Evolutionary conservation across 176 grass and related monocot species (phyloP).

Genomic region (Urochloa ruziziensis): DNA sequence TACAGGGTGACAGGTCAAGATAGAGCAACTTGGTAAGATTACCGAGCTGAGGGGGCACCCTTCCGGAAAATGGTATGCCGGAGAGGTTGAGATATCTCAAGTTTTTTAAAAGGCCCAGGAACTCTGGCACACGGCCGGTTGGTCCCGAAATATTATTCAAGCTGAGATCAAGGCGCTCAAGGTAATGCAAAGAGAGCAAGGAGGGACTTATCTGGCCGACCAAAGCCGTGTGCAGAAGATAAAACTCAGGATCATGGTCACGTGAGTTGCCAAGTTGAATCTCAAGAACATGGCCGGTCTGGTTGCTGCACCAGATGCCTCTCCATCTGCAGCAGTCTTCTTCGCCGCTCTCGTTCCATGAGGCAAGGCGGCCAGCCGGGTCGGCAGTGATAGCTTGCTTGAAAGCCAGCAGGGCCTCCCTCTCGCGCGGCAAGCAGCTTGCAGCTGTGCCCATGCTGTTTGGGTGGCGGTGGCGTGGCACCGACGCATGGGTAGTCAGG

Average conservation of each 20-base stretch:
- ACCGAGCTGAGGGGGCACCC: not conserved
- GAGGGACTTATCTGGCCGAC: constrained; percentile 18
- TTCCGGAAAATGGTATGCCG: not conserved
- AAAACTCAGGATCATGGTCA: too few relatives aligned
- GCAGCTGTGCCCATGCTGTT: too few relatives aligned
- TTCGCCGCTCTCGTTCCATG: not conserved
- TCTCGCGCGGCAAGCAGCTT: not conserved
- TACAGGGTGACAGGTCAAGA: not conserved
- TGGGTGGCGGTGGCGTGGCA: too few relatives aligned
- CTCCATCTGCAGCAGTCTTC: constrained; percentile 36
- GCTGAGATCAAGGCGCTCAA: constrained; percentile 26
- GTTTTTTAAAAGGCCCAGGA: constrained; percentile 8
- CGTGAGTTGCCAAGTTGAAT: not conserved
- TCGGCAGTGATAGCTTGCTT: constrained; percentile 25
- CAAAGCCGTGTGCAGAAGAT: not conserved
- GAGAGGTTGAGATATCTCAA: constrained; percentile 34
- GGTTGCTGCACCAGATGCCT: constrained; percentile 30
- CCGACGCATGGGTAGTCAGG: too few relatives aligned
- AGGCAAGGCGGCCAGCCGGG: not conserved
- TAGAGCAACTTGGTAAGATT: not conserved
- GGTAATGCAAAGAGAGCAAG: not conserved
- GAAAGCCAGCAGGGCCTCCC: constrained; percentile 15
- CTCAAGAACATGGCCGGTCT: not conserved
- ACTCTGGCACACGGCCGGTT: not conserved
- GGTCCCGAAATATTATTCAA: not conserved